Conservation (phyloP, 1,284 basidiomycete species). For the Naganishia albida region DNA sequence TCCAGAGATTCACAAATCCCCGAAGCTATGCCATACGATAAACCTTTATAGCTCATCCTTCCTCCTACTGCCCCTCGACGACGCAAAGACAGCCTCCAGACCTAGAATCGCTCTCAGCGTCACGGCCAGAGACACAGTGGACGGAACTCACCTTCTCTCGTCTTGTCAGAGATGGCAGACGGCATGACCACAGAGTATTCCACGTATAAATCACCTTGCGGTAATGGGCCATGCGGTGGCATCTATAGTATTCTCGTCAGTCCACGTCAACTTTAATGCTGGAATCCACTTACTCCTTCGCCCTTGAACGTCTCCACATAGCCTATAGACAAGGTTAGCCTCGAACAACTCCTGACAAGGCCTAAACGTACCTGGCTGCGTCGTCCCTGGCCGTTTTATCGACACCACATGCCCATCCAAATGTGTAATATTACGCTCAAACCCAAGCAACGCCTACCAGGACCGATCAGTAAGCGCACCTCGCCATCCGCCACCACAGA, state of each 20-base stretch:
- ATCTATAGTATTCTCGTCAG: slow-evolving; percentile 57
- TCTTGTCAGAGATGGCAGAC: slow-evolving; percentile 64
- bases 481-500: slow-evolving; percentile 13
- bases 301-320: slow-evolving; percentile 80
- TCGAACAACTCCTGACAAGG: not conserved
- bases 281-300: slow-evolving; percentile 62
- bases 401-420: slow-evolving; percentile 81
- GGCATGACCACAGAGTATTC: slow-evolving; percentile 90
- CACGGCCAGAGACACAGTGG: not conserved
- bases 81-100: slow-evolving; percentile 17
- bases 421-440: slow-evolving; percentile 74
- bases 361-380: slow-evolving; percentile 72
- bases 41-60: slow-evolving; percentile 28
- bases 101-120: not conserved
- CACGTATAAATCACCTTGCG: slow-evolving; percentile 79
- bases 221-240: slow-evolving; percentile 67
- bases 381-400: slow-evolving; percentile 71
- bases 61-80: not conserved
- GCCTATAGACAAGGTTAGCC: not conserved
- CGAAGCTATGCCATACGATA: slow-evolving; percentile 1
- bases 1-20: not conserved
- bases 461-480: not conserved
- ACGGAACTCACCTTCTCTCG: slow-evolving; percentile 64
- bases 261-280: not conserved
- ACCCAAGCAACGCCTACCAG: slow-evolving; percentile 51